Evolutionary conservation across 257 asterid species (phyloP).

Genomic region (Primulina eburnea): DNA sequence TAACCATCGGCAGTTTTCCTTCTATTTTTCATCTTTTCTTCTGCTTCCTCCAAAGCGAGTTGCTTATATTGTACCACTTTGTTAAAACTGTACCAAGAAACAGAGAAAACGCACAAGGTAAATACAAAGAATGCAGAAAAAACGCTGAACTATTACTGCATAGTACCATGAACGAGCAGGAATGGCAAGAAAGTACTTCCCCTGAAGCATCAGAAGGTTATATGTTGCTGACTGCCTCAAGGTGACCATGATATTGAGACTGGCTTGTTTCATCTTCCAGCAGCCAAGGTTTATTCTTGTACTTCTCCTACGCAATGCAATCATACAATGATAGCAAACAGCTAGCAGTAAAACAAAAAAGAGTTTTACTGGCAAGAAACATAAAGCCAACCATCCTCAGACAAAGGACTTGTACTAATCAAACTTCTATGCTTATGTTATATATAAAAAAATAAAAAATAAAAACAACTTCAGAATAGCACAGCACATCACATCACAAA

Average conservation of each 20-base stretch:
- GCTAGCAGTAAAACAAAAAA: no score
- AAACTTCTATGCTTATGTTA: no score
- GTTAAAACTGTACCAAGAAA: constrained; percentile 42
- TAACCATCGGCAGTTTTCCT: constrained; percentile 56
- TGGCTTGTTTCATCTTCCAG: constrained; percentile 49
- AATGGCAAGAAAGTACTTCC: constrained; percentile 46
- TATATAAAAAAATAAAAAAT: no score
- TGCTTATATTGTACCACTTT: constrained; percentile 57
- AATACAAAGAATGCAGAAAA: no score
- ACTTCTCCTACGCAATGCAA: constrained; percentile 43
- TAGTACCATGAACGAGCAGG: constrained; percentile 50
- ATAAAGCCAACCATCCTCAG: no score
- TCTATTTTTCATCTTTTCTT: constrained; percentile 53
- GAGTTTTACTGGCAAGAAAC: neutral
- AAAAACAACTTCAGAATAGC: no score
- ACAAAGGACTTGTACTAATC: no score
- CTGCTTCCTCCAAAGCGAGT: constrained; percentile 56
- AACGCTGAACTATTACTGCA: neutral
- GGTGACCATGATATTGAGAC: constrained; percentile 47
- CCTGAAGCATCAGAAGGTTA: constrained; percentile 50
- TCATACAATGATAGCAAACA: constrained; percentile 9
- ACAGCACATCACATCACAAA: no score
- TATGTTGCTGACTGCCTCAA: constrained; percentile 50
- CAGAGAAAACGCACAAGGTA: no score
- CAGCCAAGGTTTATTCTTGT: constrained; percentile 55